Evolutionary conservation across 2,329 filamentous ascomycete species (phyloP).

Genomic region (Exophiala dermatitidis): DNA sequence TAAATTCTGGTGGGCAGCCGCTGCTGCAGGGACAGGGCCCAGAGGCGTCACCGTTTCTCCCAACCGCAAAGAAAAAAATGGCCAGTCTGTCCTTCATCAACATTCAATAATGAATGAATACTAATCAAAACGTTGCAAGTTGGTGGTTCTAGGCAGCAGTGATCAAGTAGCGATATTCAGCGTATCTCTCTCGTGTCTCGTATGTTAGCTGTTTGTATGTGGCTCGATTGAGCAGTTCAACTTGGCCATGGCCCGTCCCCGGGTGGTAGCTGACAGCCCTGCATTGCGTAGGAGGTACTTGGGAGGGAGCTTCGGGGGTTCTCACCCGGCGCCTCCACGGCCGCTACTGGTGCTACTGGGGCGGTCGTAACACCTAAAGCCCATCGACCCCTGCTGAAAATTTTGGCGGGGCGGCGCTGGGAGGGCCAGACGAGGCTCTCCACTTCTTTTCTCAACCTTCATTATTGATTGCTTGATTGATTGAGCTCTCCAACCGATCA

Average conservation of each 20-base stretch:
- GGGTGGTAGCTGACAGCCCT: background rate
- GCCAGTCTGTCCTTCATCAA: background rate
- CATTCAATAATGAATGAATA: background rate
- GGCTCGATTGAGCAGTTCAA: background rate
- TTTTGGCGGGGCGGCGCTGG: constrained; percentile 1
- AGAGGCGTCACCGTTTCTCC: constrained; percentile 13
- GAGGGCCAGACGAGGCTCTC: background rate
- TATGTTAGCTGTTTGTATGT: background rate
- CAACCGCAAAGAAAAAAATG: constrained; percentile 2
- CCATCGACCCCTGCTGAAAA: background rate
- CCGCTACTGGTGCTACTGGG: too few species aligned
- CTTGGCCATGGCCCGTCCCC: background rate
- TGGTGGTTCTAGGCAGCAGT: constrained; percentile 1
- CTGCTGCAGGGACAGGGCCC: constrained; percentile 17
- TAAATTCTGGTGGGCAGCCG: constrained; percentile 15
- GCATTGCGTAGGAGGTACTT: background rate
- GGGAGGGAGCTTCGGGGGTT: background rate
- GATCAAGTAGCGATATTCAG: background rate
- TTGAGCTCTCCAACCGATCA: constrained; percentile 1
- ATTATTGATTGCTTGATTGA: too few species aligned
- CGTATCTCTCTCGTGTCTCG: background rate
- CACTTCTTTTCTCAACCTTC: constrained; percentile 3
- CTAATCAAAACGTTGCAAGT: background rate
- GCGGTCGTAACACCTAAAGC: background rate
- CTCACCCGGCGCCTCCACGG: too few species aligned